Evolutionary conservation across 2,329 filamentous ascomycete species (phyloP).

Genomic region (Exophiala oligosperma): DNA sequence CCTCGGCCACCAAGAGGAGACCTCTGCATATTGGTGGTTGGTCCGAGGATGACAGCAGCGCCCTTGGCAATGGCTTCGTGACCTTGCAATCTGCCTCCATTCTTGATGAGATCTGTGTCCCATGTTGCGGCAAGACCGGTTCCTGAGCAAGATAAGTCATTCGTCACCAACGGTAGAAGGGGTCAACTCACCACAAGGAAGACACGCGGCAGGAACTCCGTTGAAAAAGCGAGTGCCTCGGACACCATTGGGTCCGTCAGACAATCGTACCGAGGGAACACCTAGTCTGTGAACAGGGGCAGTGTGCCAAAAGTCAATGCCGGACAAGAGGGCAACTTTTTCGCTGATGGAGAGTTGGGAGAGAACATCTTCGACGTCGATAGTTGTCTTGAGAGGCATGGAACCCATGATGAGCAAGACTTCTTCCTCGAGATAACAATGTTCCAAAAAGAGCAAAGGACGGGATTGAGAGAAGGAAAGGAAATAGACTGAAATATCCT

Average conservation of each 20-base stretch:
- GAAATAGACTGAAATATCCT: background rate
- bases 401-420: conserved; percentile 19
- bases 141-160: conserved; percentile 41
- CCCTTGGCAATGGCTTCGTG: conserved; percentile 72
- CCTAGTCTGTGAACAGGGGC: conserved; percentile 62
- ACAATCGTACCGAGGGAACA: conserved; percentile 65
- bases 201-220: conserved; percentile 69
- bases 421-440: background rate
- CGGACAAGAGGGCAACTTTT: conserved; percentile 61
- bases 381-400: conserved; percentile 18
- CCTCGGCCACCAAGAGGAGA: conserved; percentile 81
- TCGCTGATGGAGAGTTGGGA: conserved; percentile 37
- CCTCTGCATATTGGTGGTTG: conserved; percentile 79
- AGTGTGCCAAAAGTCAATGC: conserved; percentile 70
- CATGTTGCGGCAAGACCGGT: conserved; percentile 77
- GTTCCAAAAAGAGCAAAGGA: background rate
- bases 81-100: conserved; percentile 70
- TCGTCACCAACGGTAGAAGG: no score
- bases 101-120: conserved; percentile 68
- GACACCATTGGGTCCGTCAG: conserved; percentile 70
- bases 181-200: conserved; percentile 58
- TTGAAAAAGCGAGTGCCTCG: conserved; percentile 69
- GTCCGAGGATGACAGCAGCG: conserved; percentile 71
- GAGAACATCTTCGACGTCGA: conserved; percentile 31
- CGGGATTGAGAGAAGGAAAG: background rate